A percentile compares a stretch with the other conserved stretches of the same genome.
These are phyloP conservation scores for Syzygium syzygioides DNA, from an alignment of 441 rosid genomes.

Conservation along the genomic window DNA sequence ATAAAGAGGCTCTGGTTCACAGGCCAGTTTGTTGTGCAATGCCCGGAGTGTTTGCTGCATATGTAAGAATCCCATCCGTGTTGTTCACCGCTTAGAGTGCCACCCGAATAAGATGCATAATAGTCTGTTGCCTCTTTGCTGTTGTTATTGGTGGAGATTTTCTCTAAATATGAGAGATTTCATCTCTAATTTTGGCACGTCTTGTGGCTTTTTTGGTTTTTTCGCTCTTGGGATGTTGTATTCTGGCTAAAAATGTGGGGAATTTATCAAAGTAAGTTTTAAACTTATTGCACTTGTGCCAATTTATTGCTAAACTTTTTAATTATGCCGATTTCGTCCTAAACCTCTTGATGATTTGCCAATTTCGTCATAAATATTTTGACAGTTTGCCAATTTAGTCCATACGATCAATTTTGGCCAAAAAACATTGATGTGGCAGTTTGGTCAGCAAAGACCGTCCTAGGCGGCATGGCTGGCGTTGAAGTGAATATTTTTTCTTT, in stretches of 20 bases:
- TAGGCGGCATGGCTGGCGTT: no score
- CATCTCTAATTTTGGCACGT: neutral
- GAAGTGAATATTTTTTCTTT: no score
- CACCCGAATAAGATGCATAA: neutral
- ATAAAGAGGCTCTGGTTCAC: conserved; percentile 14
- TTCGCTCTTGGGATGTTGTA: neutral
- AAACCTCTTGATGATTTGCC: neutral
- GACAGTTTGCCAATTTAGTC: rapidly evolving
- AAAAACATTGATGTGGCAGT: no score
- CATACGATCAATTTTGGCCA: no score
- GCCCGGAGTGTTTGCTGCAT: neutral
- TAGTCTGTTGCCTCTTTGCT: neutral
- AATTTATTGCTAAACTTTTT: rapidly evolving
- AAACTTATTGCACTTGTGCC: rapidly evolving
- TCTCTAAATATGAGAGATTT: neutral
- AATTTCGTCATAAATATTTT: rapidly evolving
- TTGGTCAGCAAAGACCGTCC: no score
- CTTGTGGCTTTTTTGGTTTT: neutral
- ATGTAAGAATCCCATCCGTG: neutral
- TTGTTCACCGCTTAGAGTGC: neutral
- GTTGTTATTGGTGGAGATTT: neutral
- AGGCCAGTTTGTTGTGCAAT: neutral
- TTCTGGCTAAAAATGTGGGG: neutral
- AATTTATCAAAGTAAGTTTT: neutral
- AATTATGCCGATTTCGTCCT: rapidly evolving